Base-by-base conservation (phyloP, 2,329 filamentous ascomycete species). In the Dothidotthia symphoricarpi region DNA sequence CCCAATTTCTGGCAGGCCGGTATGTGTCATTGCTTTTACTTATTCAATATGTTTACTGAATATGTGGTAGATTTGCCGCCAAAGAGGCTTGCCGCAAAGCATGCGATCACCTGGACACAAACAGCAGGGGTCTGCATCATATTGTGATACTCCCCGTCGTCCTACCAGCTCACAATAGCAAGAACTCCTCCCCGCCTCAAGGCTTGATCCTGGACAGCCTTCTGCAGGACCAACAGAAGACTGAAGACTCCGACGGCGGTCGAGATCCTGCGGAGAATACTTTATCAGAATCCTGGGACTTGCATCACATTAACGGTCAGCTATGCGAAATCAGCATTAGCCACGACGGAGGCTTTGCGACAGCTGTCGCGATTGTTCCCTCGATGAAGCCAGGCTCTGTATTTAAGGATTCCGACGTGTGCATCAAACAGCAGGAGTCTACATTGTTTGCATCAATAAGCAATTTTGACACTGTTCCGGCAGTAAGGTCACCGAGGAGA, bases 341-440 rank as follows among this genome's bases (percentile, higher is more conserved):
- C 56, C 90, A 96, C 63, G 90, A 96, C 64, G 83, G 80, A 2
- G 83, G 88, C 6, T 95, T 89, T 67, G 88, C 88, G 8, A 82
- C 77, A 14, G 85, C 85, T 6, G 74, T 83, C 1, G 86, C 83
- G 47, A 48, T 88, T 24, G 80, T 77, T n/a, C 61, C 64, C 7
- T 28, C 13, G 3, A 43, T 48, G 38, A 35, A 37, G 17, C 29
- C 35, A 14, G 16, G 28, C 8, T 9, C 19, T 22, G 19, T 9
- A 6, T 22, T 9, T 22, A 22, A 9, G 9, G 19, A 22, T 6
- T 6, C 19, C 19, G 9, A 22, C 19, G 9, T 22, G 19, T 6
- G 19, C 19, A 22, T 9, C 9, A 9, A 22, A 22, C 5, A 22
- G 19, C 9, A 6, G 19, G 19, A 9, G 9, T 22, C 9, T 5